A percentile compares a stretch with the other conserved stretches of the same genome.
phyloP scores from a whole-genome alignment of 2,329 filamentous ascomycete species.

The Colletotrichum agaves region DNA sequence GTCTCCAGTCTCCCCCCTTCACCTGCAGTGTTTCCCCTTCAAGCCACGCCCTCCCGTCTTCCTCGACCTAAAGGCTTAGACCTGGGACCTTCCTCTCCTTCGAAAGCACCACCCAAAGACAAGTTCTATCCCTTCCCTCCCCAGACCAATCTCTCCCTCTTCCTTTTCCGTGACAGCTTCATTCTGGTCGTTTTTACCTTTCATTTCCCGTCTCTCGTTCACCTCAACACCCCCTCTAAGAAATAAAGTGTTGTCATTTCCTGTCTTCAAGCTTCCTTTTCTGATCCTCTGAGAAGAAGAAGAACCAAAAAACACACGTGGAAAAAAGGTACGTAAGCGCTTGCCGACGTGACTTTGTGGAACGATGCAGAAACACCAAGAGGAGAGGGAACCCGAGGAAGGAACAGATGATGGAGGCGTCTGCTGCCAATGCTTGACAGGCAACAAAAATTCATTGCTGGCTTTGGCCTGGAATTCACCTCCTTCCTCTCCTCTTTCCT shows the following conservation, averaged over 20 bases:
- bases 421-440: slow-evolving; percentile 30
- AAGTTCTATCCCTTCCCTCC: slow-evolving; percentile 29
- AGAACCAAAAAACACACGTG: slow-evolving; percentile 26
- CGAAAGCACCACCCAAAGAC: slow-evolving; percentile 34
- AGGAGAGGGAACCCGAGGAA: neutral
- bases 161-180: slow-evolving; percentile 38
- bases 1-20: slow-evolving; percentile 7
- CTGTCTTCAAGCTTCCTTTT: slow-evolving; percentile 43
- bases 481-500: slow-evolving; percentile 40
- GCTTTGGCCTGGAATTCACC: slow-evolving; percentile 39
- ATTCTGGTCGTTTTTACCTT: slow-evolving; percentile 39
- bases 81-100: slow-evolving; percentile 7
- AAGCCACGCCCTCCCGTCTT: slow-evolving; percentile 29
- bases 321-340: slow-evolving; percentile 29
- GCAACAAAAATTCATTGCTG: slow-evolving; percentile 20
- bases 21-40: slow-evolving; percentile 35
- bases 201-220: slow-evolving; percentile 53
- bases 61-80: slow-evolving; percentile 1
- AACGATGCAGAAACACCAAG: slow-evolving; percentile 20
- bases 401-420: neutral
- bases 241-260: slow-evolving; percentile 19
- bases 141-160: slow-evolving; percentile 26
- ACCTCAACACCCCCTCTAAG: slow-evolving; percentile 14
- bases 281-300: slow-evolving; percentile 20
- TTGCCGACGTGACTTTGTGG: slow-evolving; percentile 11